These are phyloP conservation scores for Alternaria sp. DNA, from an alignment of 2,329 filamentous ascomycete species.

Conservation along the genomic window DNA sequence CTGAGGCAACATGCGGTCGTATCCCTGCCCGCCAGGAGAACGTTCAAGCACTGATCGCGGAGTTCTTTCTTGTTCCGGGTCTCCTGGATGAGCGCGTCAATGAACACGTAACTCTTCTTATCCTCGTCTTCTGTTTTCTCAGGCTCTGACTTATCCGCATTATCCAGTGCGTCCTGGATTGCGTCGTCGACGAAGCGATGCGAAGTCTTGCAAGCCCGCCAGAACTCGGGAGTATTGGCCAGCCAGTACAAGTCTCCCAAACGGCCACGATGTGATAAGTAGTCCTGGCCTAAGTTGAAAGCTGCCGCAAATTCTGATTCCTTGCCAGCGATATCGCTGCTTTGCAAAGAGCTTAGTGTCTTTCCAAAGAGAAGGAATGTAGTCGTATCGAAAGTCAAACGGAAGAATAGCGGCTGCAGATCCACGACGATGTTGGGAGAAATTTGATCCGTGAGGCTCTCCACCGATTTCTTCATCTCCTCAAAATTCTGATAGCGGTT, in stretches of 20 bases:
- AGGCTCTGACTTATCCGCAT: slow-evolving; percentile 12
- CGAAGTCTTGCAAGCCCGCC: slow-evolving; percentile 23
- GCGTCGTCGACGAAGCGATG: slow-evolving; percentile 19
- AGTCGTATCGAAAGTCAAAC: slow-evolving; percentile 49
- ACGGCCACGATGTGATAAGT: slow-evolving; percentile 13
- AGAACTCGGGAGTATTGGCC: slow-evolving; percentile 25
- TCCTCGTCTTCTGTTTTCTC: slow-evolving; percentile 23
- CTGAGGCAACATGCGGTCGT: slow-evolving; percentile 84
- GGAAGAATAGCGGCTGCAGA: slow-evolving; percentile 51
- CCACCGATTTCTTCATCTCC: slow-evolving; percentile 41
- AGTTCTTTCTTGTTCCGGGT: slow-evolving; percentile 72
- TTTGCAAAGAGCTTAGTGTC: slow-evolving; percentile 34
- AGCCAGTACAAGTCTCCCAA: slow-evolving; percentile 45
- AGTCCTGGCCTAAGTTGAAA: slow-evolving; percentile 30
- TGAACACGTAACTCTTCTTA: slow-evolving; percentile 71
- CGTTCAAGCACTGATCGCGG: slow-evolving; percentile 81
- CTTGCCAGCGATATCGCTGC: slow-evolving; percentile 18
- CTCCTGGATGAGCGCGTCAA: slow-evolving; percentile 82
- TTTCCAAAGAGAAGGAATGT: slow-evolving; percentile 49
- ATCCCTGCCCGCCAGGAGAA: slow-evolving; percentile 84
- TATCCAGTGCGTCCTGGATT: slow-evolving; percentile 34
- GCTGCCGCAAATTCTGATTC: slow-evolving; percentile 25
- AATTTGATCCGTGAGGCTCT: slow-evolving; percentile 16
- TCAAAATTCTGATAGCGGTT: slow-evolving; percentile 40
- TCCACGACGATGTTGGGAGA: slow-evolving; percentile 35